Percentiles rank a stretch among this genome's conserved stretches.
These are phyloP conservation scores for Inga leiocalycina DNA, from an alignment of 306 rosid genomes.

Conservation along the genomic window DNA sequence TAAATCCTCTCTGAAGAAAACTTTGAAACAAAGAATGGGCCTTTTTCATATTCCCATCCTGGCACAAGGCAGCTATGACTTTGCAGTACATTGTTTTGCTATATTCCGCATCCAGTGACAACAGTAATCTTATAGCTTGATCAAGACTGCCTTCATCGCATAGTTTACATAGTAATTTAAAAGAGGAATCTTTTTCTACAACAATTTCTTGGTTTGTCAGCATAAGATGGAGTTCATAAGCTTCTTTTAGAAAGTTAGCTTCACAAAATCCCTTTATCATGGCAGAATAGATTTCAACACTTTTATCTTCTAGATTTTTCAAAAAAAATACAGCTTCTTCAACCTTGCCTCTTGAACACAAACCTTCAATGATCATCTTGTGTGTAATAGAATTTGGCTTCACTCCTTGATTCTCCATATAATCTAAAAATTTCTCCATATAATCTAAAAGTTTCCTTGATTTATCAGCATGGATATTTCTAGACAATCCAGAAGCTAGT, in stretches of 20 bases:
- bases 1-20: conserved; percentile 46
- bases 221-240: conserved; percentile 52
- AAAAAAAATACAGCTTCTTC: conserved; percentile 64
- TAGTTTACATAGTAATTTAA: conserved; percentile 57
- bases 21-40: conserved; percentile 55
- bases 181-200: conserved; percentile 43
- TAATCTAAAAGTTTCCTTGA: too few species aligned
- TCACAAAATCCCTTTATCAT: conserved; percentile 77
- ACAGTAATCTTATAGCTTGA: conserved; percentile 51
- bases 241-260: conserved; percentile 45
- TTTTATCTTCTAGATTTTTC: conserved; percentile 51
- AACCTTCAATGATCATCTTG: conserved; percentile 68
- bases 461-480: conserved; percentile 49
- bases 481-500: conserved; percentile 65
- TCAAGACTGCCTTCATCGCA: conserved; percentile 47
- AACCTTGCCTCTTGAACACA: conserved; percentile 65
- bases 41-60: conserved; percentile 47
- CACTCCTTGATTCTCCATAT: conserved; percentile 61
- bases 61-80: conserved; percentile 68
- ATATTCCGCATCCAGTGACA: conserved; percentile 52
- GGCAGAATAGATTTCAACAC: conserved; percentile 60
- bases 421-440: conserved; percentile 48
- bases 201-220: conserved; percentile 51
- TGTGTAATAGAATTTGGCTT: conserved; percentile 54
- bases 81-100: conserved; percentile 49